Evolutionary conservation across 2,329 filamentous ascomycete genomes (phyloP), one percentile per base, ranked within the genome.

Genomic region (Clonostachys byssicola): DNA sequence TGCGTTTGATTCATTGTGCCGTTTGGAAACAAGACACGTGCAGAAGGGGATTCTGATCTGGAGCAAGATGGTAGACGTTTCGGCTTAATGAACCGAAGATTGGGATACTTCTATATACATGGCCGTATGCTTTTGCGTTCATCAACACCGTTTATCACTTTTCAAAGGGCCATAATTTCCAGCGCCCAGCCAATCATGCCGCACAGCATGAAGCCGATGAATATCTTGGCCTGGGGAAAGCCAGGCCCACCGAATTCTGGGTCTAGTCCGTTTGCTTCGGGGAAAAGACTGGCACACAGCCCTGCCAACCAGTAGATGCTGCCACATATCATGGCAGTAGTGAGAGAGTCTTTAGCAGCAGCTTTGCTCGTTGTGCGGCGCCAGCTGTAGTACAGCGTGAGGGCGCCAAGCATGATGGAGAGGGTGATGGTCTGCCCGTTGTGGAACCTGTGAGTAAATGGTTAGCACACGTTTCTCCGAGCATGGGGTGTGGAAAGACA

Each of bases 201-300:
- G 9, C 23, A 30, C 9, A 30, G 23, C 14, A 56, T 54, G n/a
- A 66, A 56, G 2, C 42, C 51, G 3, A 49, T 43, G 49, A 72
- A 71, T 1, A 61, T 14, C 12, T 51, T 55, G 14, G 50, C 53
- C 57, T 73, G 70, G 13, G 71, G 70, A 50, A 71, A 72, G 6
- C 60, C 68, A 0, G 70, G 66, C 8, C 67, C 64, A 10, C 70
- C 70, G 49, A 71, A 71, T 54, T 73, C 70, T 1, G 67, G 67
- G 38, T 73, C 70, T 6, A 70, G 58, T 10, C 70, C 69, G 51
- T 60, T 63, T 5, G 67, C 62, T 14, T 61, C 63, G 8, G 69
- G 70, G 47, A 61, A 72, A 34, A 68, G 47, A 43, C 63, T 60
- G 35, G 67, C 60, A 14, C 55, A 50, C 23, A 70, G 52, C 12